phyloP scores from a whole-genome alignment of 164 flowering plant species.

The Akebia trifoliata region DNA sequence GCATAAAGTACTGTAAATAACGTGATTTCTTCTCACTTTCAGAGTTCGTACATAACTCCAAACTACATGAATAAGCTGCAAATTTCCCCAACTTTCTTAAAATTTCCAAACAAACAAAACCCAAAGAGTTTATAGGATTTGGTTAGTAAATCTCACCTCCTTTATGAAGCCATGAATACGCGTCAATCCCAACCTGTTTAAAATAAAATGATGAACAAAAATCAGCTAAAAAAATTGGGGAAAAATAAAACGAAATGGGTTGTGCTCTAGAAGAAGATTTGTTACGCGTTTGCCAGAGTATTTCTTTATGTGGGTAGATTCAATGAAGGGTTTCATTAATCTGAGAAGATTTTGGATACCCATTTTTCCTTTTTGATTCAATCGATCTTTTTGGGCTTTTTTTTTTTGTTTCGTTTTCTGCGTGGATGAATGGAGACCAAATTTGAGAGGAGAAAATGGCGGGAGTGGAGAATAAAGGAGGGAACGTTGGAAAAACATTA shows the following conservation, averaged over 20 bases:
- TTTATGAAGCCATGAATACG: conserved; percentile 92
- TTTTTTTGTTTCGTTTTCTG: too few species aligned
- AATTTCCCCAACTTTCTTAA: neutral
- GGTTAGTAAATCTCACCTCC: conserved; percentile 73
- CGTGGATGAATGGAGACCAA: too few species aligned
- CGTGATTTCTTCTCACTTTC: conserved; percentile 41
- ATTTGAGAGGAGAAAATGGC: too few species aligned
- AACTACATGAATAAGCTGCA: conserved; percentile 85
- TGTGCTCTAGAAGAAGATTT: neutral
- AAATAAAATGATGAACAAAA: neutral
- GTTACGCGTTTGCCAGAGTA: conserved; percentile 70
- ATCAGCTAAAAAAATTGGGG: neutral
- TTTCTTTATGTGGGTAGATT: conserved; percentile 61
- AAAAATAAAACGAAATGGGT: neutral
- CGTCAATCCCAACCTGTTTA: conserved; percentile 80
- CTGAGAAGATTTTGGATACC: conserved; percentile 78
- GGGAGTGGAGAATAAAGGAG: too few species aligned
- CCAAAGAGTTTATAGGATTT: too few species aligned
- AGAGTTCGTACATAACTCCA: conserved; percentile 64
- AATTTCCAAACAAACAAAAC: neutral
- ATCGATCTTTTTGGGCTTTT: too few species aligned
- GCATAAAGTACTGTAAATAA: conserved; percentile 74
- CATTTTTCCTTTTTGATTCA: conserved; percentile 40
- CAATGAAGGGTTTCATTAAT: conserved; percentile 72
- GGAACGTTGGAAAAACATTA: too few species aligned